Percentiles rank a stretch among this genome's conserved stretches.
Evolutionary conservation across 768 basidiomycete genomes (phyloP).

Genomic region (Astraeus odoratus): DNA sequence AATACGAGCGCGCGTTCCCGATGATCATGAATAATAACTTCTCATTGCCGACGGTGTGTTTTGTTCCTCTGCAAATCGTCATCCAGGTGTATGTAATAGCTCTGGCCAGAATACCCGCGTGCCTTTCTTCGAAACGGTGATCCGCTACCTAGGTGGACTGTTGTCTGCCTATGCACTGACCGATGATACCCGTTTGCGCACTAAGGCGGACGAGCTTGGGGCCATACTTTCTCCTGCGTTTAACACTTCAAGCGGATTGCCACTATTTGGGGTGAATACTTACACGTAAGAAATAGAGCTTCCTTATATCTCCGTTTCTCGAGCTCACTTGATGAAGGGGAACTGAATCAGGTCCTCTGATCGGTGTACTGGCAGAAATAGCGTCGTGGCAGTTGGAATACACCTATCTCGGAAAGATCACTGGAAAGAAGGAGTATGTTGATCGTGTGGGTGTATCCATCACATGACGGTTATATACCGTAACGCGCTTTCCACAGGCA

Average conservation of each 20-base stretch:
- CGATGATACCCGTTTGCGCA: constrained; percentile 51
- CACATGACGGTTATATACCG: neutral
- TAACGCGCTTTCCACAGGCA: constrained; percentile 29
- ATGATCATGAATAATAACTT: constrained; percentile 47
- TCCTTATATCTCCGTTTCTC: neutral
- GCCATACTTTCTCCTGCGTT: constrained; percentile 68
- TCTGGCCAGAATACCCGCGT: constrained; percentile 24
- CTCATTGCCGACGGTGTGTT: constrained; percentile 35
- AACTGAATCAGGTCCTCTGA: constrained; percentile 20
- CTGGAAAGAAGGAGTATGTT: constrained; percentile 59
- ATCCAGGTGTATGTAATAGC: neutral
- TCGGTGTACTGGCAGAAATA: constrained; percentile 66
- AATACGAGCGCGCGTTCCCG: constrained; percentile 59
- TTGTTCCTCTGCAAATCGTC: neutral
- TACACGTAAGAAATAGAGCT: constrained; percentile 37
- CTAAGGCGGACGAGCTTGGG: constrained; percentile 74
- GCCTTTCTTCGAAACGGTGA: constrained; percentile 81
- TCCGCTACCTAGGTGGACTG: constrained; percentile 85
- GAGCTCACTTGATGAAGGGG: constrained; percentile 2
- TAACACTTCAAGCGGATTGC: constrained; percentile 61
- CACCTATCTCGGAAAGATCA: constrained; percentile 72
- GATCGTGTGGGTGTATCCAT: constrained; percentile 38
- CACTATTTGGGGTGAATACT: constrained; percentile 65
- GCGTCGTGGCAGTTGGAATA: constrained; percentile 81
- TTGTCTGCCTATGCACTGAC: constrained; percentile 79